Percentiles rank a stretch among this genome's conserved stretches.
Evolutionary conservation across 2,329 filamentous ascomycete species (phyloP).

Genomic region (Alternaria arborescens): DNA sequence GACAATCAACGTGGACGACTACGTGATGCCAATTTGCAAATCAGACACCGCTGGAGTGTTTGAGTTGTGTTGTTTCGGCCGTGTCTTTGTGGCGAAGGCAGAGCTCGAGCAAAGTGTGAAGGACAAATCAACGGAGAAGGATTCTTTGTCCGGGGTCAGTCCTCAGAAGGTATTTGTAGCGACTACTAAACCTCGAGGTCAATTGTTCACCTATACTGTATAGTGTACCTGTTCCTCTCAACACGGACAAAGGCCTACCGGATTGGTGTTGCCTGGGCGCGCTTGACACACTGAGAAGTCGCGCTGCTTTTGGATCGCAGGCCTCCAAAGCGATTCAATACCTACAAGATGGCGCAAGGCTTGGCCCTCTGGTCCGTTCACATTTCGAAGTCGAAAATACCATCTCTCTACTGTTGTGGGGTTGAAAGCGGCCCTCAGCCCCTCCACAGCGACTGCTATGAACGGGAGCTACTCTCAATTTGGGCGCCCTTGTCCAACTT

Average conservation of each 20-base stretch:
- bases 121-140: slow-evolving; percentile 43
- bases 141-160: slow-evolving; percentile 51
- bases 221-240: slow-evolving; percentile 45
- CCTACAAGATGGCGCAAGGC: slow-evolving; percentile 31
- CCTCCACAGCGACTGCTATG: slow-evolving; percentile 33
- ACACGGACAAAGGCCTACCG: slow-evolving; percentile 53
- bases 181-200: slow-evolving; percentile 42
- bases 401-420: slow-evolving; percentile 35
- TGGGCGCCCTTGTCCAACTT: slow-evolving; percentile 27
- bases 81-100: slow-evolving; percentile 46
- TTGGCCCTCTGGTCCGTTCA: slow-evolving; percentile 31
- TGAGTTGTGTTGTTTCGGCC: slow-evolving; percentile 44
- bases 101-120: slow-evolving; percentile 39
- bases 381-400: slow-evolving; percentile 38
- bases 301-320: slow-evolving; percentile 47
- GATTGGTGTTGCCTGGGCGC: slow-evolving; percentile 47
- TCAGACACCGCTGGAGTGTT: slow-evolving; percentile 44
- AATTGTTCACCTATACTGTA: slow-evolving; percentile 48
- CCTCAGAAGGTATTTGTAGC: slow-evolving; percentile 52
- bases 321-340: slow-evolving; percentile 28
- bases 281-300: slow-evolving; percentile 42
- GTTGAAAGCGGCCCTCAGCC: slow-evolving; percentile 44
- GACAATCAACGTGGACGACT: slow-evolving; percentile 41
- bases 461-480: slow-evolving; percentile 35
- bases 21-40: slow-evolving; percentile 26